phyloP scores from a whole-genome alignment of 495 filamentous ascomycete species.

The Rusavskia elegans region DNA sequence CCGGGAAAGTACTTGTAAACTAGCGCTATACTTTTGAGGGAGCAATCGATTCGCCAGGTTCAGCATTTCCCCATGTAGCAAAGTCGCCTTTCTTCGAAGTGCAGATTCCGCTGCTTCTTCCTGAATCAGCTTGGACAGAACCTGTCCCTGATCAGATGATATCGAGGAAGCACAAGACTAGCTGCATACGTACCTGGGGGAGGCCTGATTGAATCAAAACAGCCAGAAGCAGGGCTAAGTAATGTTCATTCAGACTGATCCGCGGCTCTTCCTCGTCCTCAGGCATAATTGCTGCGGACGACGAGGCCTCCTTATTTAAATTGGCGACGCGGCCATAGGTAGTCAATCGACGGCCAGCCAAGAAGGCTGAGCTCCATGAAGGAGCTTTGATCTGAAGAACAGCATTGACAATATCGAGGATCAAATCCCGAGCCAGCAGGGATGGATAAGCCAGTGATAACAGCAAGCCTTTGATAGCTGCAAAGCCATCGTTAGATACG shows the following conservation, averaged over 20 bases:
- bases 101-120: conserved; percentile 58
- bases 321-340: conserved; percentile 89
- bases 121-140: conserved; percentile 40
- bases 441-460: conserved; percentile 61
- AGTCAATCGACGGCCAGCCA: conserved; percentile 81
- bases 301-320: conserved; percentile 49
- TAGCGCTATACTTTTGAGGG: conserved; percentile 58
- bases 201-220: conserved; percentile 73
- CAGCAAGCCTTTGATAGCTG: conserved; percentile 67
- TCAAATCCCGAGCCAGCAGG: conserved; percentile 43
- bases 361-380: conserved; percentile 89
- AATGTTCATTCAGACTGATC: conserved; percentile 82
- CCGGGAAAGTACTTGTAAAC: conserved; percentile 71
- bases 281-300: conserved; percentile 14
- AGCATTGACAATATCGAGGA: conserved; percentile 81
- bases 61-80: conserved; percentile 78
- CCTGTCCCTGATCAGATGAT: conserved; percentile 20
- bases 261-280: conserved; percentile 48
- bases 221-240: conserved; percentile 75
- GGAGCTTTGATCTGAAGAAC: conserved; percentile 87
- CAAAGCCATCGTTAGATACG: conserved; percentile 69
- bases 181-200: conserved; percentile 37
- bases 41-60: conserved; percentile 76
- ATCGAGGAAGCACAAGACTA: not conserved
- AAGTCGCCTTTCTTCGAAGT: conserved; percentile 72